A percentile compares a stretch with the other conserved stretches of the same genome.
phyloP scores from a whole-genome alignment of 2,329 filamentous ascomycete genomes.

The Fusarium fracticaudum region DNA sequence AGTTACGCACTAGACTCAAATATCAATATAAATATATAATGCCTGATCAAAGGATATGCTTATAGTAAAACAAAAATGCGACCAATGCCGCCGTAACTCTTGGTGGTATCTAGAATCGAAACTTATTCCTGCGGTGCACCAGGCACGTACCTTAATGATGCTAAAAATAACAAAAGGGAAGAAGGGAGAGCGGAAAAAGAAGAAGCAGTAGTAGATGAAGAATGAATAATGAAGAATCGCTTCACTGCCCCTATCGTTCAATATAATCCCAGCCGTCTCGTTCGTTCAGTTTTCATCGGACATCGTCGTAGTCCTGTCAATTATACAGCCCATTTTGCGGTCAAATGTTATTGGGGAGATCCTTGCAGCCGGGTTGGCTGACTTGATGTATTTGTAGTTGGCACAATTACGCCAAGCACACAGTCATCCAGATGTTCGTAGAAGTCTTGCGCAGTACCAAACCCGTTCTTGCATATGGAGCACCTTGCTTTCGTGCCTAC shows the following conservation, averaged over 20 bases:
- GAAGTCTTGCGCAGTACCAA: slow-evolving; percentile 91
- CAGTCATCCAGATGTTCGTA: slow-evolving; percentile 90
- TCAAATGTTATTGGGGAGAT: slow-evolving; percentile 6
- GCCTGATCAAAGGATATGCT: slow-evolving; percentile 11
- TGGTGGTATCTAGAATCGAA: slow-evolving; percentile 39
- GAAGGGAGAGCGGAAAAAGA: slow-evolving; percentile 6
- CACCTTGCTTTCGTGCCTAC: slow-evolving; percentile 77
- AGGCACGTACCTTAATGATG: slow-evolving; percentile 30
- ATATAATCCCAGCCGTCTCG: slow-evolving; percentile 11
- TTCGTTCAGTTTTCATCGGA: slow-evolving; percentile 9
- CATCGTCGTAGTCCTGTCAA: background rate
- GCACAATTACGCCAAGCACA: slow-evolving; percentile 67
- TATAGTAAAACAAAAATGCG: slow-evolving; percentile 17
- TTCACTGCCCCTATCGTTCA: slow-evolving; percentile 10
- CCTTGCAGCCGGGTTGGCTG: slow-evolving; percentile 21
- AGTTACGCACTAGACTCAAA: background rate
- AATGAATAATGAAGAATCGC: background rate
- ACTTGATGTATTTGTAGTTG: slow-evolving; percentile 37
- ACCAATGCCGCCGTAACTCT: slow-evolving; percentile 24
- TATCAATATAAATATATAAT: background rate
- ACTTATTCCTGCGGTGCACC: slow-evolving; percentile 19
- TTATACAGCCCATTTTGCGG: background rate
- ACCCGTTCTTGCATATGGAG: slow-evolving; percentile 84
- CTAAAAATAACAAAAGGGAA: slow-evolving; percentile 12
- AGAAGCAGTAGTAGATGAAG: background rate